These are phyloP conservation scores for Eucalyptus marginata DNA, from an alignment of 345 rosid genomes.

Conservation along the genomic window DNA sequence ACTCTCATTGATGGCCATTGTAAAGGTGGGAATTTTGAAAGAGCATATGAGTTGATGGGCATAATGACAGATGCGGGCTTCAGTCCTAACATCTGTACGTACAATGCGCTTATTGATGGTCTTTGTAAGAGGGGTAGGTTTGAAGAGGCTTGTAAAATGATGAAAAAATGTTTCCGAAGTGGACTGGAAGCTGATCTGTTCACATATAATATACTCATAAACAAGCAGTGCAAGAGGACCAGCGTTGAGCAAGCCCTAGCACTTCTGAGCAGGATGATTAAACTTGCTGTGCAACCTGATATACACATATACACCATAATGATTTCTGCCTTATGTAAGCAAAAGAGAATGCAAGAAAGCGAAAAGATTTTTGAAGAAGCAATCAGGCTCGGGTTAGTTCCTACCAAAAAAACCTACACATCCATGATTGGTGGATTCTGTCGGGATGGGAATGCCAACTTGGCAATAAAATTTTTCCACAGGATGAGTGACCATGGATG, in stretches of 20 bases:
- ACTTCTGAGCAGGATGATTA: slow-evolving; percentile 46
- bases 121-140: slow-evolving; percentile 60
- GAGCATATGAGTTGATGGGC: slow-evolving; percentile 67
- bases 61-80: slow-evolving; percentile 50
- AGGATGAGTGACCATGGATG: slow-evolving; percentile 55
- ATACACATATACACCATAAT: slow-evolving; percentile 44
- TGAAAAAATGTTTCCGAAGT: slow-evolving; percentile 23
- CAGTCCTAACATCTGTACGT: slow-evolving; percentile 48
- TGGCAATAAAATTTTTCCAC: slow-evolving; percentile 38
- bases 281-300: slow-evolving; percentile 54
- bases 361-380: slow-evolving; percentile 45
- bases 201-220: slow-evolving; percentile 77
- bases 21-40: slow-evolving; percentile 55
- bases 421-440: slow-evolving; percentile 75
- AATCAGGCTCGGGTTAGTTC: slow-evolving; percentile 40
- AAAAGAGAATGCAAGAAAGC: slow-evolving; percentile 52
- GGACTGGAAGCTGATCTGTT: slow-evolving; percentile 64
- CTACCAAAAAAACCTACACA: slow-evolving; percentile 84
- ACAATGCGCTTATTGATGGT: slow-evolving; percentile 44
- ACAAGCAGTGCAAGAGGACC: slow-evolving; percentile 47
- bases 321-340: slow-evolving; percentile 67
- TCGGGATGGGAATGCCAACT: slow-evolving; percentile 33
- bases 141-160: slow-evolving; percentile 49
- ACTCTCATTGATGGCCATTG: slow-evolving; percentile 66
- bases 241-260: slow-evolving; percentile 40